Evolutionary conservation across 2,329 filamentous ascomycete species (phyloP), one percentile per base, ranked within the genome.

Genomic region (Scorias spongiosa): DNA sequence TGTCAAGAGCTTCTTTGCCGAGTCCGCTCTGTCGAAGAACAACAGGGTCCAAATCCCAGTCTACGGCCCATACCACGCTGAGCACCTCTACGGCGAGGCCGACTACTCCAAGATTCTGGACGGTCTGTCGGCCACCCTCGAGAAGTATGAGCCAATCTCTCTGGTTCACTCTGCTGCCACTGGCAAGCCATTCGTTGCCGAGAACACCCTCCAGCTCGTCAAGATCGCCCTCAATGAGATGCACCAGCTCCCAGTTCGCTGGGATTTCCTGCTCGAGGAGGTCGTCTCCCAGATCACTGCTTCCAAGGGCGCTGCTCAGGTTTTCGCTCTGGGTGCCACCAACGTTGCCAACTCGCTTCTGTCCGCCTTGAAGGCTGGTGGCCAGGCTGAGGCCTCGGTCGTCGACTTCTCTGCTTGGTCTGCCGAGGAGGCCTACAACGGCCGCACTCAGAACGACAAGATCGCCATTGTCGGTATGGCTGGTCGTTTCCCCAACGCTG

Each of bases 381-480:
- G 68, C 29, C 65, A 68, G 54, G 54, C 60, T n/a, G 57, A 63
- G 12, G 58, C 69, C 34, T 54, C 61, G 2, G 57, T 66, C 14
- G 57, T 63, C 28, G 68, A 71, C 54, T 64, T 71, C 49, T 61
- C 60, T 12, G 54, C 61, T 2, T 73, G 70, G 69, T 48, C 48
- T 2, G 51, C 57, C n/a, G 49, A 49, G 5, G 42, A 53, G 10
- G 54, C 51, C 42, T 45, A 53, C 20, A 55, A 48, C 45, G 69
- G 64, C 41, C 68, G 66, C 46, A 71, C 65, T 28, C 67, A 71
- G 48, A 70, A 75, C 54, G 75, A 76, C 58, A 88, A 87, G 62
- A 75, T 93, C 49, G 86, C 86, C 45, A 87, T 93, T 49, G 81
- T 93, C 29, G 86, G 86, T 42, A 84, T 86, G 75, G 75, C 83